Conservation (phyloP, 331 rosid species). For the Dryas integrifolia region DNA sequence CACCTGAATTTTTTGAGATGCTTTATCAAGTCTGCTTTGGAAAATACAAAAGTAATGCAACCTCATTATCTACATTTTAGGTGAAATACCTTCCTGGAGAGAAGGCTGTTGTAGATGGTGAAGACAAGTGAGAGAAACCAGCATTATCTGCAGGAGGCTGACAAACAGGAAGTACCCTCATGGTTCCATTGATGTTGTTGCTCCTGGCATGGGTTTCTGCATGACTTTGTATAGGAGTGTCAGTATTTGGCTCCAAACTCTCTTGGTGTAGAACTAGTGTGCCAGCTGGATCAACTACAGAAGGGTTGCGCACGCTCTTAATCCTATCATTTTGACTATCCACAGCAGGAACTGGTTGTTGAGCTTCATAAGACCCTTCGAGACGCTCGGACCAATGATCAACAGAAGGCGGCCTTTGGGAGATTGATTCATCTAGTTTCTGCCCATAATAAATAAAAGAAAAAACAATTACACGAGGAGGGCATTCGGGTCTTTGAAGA, state of each 20-base stretch:
- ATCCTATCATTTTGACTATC: constrained; percentile 38
- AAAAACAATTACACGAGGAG: constrained; percentile 1
- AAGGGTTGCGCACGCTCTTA: constrained; percentile 23
- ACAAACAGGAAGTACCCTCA: constrained; percentile 42
- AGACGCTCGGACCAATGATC: constrained; percentile 47
- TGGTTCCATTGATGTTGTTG: constrained; percentile 48
- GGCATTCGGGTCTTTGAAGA: neutral
- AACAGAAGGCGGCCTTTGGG: constrained; percentile 36
- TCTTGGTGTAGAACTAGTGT: constrained; percentile 29
- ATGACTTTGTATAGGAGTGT: constrained; percentile 34
- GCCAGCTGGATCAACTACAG: constrained; percentile 37
- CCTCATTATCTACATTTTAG: constrained; percentile 9
- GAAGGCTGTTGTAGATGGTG: constrained; percentile 58
- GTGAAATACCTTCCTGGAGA: constrained; percentile 61
- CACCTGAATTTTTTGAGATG: constrained; percentile 25
- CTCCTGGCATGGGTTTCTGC: constrained; percentile 37
- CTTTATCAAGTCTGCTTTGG: constrained; percentile 13
- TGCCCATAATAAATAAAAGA: constrained; percentile 30
- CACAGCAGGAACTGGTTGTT: constrained; percentile 35
- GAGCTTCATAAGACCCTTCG: constrained; percentile 51
- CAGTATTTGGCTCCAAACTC: constrained; percentile 32
- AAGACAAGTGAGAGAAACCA: constrained; percentile 51
- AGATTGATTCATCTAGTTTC: constrained; percentile 55
- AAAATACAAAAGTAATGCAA: neutral
- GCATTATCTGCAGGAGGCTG: constrained; percentile 43